Evolutionary conservation across 2,329 filamentous ascomycete genomes (phyloP).

Genomic region (Sporothrix euskadiensis): DNA sequence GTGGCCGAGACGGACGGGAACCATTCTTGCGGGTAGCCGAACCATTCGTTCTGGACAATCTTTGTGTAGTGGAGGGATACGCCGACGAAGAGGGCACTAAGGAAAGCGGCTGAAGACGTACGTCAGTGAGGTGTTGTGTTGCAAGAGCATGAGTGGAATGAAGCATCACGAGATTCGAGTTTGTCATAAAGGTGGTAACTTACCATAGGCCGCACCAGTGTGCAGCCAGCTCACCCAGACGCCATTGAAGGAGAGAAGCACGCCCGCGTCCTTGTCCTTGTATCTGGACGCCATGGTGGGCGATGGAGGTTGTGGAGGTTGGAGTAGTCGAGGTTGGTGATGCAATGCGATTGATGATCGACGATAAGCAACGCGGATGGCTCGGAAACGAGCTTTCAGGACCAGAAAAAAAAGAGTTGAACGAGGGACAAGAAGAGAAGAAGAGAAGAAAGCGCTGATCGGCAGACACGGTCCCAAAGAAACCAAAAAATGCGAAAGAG

Average conservation of each 20-base stretch:
- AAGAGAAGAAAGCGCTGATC: not conserved
- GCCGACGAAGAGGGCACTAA: conserved; percentile 82
- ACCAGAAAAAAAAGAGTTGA: not conserved
- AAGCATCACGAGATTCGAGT: not conserved
- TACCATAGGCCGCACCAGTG: conserved; percentile 79
- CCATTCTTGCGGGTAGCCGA: conserved; percentile 93
- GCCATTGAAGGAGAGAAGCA: conserved; percentile 69
- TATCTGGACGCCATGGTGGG: conserved; percentile 45
- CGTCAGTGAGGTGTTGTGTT: not conserved
- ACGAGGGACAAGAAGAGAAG: conserved; percentile 22
- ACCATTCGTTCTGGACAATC: conserved; percentile 96
- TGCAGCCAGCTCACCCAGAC: conserved; percentile 90
- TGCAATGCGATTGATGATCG: not conserved
- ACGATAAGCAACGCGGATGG: not conserved
- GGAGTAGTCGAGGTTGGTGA: not conserved
- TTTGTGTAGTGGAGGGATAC: conserved; percentile 86
- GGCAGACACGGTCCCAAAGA: not conserved
- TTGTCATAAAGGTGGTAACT: not conserved
- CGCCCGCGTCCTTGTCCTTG: conserved; percentile 65
- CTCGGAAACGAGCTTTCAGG: not conserved
- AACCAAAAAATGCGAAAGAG: not conserved
- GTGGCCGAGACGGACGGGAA: conserved; percentile 95
- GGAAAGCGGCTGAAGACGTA: conserved; percentile 67
- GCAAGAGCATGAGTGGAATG: conserved; percentile 35
- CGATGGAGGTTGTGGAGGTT: not conserved